Percentiles rank a stretch among this genome's conserved stretches.
Evolutionary conservation across 2,329 filamentous ascomycete species (phyloP).

Genomic region (Penicillium sp.): DNA sequence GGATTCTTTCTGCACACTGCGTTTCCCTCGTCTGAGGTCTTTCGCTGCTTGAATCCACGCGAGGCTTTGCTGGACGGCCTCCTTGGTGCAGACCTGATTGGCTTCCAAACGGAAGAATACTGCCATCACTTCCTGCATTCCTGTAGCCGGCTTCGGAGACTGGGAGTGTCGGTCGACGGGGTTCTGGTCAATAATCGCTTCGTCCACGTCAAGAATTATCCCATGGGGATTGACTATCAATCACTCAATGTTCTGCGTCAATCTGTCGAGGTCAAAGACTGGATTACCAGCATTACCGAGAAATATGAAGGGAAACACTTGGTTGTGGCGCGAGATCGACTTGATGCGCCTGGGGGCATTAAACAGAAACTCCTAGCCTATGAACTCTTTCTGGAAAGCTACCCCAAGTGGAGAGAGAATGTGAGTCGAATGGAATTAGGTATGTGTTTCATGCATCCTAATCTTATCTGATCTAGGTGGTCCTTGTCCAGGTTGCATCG

Average conservation of each 20-base stretch:
- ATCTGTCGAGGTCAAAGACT: constrained; percentile 69
- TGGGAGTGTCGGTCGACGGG: constrained; percentile 83
- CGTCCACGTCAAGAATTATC: constrained; percentile 77
- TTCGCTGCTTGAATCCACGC: constrained; percentile 82
- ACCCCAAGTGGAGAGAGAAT: constrained; percentile 85
- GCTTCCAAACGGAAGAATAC: constrained; percentile 92
- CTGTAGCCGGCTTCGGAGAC: constrained; percentile 81
- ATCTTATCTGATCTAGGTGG: too few relatives aligned
- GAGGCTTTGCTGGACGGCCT: constrained; percentile 87
- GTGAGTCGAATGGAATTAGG: too few relatives aligned
- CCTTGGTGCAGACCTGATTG: constrained; percentile 85
- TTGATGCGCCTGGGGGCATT: constrained; percentile 88
- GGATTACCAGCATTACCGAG: constrained; percentile 76
- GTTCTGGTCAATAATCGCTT: constrained; percentile 90
- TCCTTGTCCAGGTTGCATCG: constrained; percentile 89
- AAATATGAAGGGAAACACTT: constrained; percentile 84
- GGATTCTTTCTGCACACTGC: constrained; percentile 94
- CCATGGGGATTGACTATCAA: constrained; percentile 87
- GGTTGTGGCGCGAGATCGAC: constrained; percentile 90
- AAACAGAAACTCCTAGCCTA: constrained; percentile 89
- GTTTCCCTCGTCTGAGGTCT: constrained; percentile 94
- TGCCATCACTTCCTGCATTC: constrained; percentile 92
- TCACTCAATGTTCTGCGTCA: constrained; percentile 69
- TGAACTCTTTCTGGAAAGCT: constrained; percentile 89
- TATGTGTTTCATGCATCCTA: too few relatives aligned